Evolutionary conservation across 1,139 yeast species (phyloP).

Genomic region (Taiozyma onychis): DNA sequence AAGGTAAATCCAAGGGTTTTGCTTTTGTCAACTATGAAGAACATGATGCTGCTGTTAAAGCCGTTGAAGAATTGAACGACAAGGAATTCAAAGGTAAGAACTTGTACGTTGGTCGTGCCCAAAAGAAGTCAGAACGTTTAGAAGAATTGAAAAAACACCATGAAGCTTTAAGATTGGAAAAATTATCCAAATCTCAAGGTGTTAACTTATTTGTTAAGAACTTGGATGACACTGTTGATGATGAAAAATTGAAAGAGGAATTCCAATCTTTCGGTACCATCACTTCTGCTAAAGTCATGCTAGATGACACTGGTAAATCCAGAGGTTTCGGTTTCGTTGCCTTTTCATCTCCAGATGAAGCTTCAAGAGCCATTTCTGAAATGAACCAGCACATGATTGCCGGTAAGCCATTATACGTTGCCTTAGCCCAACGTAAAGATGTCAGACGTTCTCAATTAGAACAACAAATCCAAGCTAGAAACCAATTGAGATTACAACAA

Average conservation of each 20-base stretch:
- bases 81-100: conserved; percentile 78
- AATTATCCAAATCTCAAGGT: conserved; percentile 93
- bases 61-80: conserved; percentile 91
- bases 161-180: conserved; percentile 90
- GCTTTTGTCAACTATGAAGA: conserved; percentile 89
- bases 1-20: conserved; percentile 91
- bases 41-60: conserved; percentile 85
- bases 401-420: conserved; percentile 97
- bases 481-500: conserved; percentile 97
- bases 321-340: conserved; percentile 99
- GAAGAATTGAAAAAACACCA: conserved; percentile 95
- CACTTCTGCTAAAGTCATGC: conserved; percentile 96
- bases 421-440: conserved; percentile 98
- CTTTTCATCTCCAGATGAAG: conserved; percentile 97
- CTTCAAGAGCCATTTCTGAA: conserved; percentile 96
- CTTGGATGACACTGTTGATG: conserved; percentile 89
- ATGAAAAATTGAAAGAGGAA: conserved; percentile 88
- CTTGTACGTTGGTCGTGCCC: conserved; percentile 97
- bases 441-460: conserved; percentile 96
- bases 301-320: conserved; percentile 90
- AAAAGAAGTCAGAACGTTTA: conserved; percentile 96
- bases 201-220: conserved; percentile 95
- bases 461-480: conserved; percentile 97
- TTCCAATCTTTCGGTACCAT: conserved; percentile 91
- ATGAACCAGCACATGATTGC: conserved; percentile 97